Evolutionary conservation across 768 basidiomycete species (phyloP), one percentile per base, ranked within the genome.

Genomic region (Lentinula guzmanii): DNA sequence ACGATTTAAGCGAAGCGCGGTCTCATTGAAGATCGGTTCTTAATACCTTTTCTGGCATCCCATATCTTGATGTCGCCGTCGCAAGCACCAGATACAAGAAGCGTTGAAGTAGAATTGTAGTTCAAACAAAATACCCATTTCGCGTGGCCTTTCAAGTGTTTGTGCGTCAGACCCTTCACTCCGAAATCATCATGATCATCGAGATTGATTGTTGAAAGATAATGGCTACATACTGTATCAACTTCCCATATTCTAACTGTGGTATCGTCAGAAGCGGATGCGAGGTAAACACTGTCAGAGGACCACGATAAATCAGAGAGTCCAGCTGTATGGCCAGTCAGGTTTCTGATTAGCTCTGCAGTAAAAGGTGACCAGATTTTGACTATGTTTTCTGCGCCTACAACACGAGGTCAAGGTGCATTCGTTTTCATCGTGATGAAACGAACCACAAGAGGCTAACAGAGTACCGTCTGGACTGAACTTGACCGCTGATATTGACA

Each of bases 41-140:
- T 76, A 43, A 52, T 39, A 93, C 94, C 93, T 79, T 84, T 80
- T 13, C 86, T 82, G 0, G 89, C 83, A 68, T 97, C 93, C 95
- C 96, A 98, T 69, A 99, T 87, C 65, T 87, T 83, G 15, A 98
- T 87, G 69, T 91, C 92, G 53, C 95, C 94, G 63, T 98, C 96
- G 69, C 92, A 95, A 0, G 89, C 89, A 7, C 96, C 96, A 11
- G 92, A 95, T 5, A 93, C 96, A 48, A 98, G 81, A 21, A 98
- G 77, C 64, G 94, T 94, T 6, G 91, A 91, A 31, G 90, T 80
- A 1, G 86, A 85, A 70, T 94, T 95, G 73, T 93, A 98, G 67
- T 95, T 93, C 13, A 98, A 79, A 69, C 93, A 95, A 68, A 97
- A 94, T 2, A 98, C 93, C 71, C 85, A 90, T 67, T 87, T 92